These are phyloP conservation scores for Trichoderma erinaceum DNA, from an alignment of 495 filamentous ascomycete genomes.

Conservation along the genomic window DNA sequence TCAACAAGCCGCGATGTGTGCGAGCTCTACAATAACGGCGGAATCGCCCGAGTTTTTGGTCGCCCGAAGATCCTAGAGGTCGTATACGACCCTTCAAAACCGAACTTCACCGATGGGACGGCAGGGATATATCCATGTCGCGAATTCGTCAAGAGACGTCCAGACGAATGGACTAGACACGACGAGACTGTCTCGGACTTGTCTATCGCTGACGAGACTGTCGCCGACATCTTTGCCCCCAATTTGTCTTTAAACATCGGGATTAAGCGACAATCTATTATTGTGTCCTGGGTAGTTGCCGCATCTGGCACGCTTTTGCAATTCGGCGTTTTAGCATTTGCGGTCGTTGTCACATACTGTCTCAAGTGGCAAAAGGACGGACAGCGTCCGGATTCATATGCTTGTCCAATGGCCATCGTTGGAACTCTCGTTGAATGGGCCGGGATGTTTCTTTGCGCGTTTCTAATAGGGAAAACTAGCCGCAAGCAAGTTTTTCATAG, in stretches of 20 bases:
- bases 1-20: constrained; percentile 31
- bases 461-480: neutral
- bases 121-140: neutral
- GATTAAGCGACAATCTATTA: neutral
- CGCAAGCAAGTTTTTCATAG: neutral
- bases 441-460: neutral
- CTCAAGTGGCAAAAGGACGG: neutral
- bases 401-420: neutral
- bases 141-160: neutral
- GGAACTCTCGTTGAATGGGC: neutral
- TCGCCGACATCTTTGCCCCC: neutral
- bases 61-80: constrained; percentile 31
- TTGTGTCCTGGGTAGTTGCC: neutral
- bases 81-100: neutral
- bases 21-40: constrained; percentile 41
- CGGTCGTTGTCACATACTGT: neutral
- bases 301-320: neutral
- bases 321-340: neutral
- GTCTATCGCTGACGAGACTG: neutral
- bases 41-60: constrained; percentile 27
- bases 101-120: neutral
- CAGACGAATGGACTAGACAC: neutral
- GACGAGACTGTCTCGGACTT: neutral
- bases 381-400: neutral
- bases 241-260: neutral